Conservation (phyloP, 768 basidiomycete genomes). For the Tulasnella sp. region DNA sequence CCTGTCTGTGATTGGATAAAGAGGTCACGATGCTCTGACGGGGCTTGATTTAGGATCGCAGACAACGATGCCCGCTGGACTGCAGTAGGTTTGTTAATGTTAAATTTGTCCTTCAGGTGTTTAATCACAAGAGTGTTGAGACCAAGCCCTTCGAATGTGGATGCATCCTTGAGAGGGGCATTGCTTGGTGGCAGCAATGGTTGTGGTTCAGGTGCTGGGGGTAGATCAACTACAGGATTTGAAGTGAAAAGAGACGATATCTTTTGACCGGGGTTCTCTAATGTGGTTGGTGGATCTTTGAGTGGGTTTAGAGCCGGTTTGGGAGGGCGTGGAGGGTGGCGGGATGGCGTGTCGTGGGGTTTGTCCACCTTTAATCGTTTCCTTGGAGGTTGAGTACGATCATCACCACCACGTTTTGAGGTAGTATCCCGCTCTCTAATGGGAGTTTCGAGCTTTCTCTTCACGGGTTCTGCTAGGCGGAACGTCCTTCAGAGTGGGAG, state of each 20-base stretch:
- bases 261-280: constrained; percentile 28
- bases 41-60: constrained; percentile 36
- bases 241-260: constrained; percentile 85
- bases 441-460: not conserved
- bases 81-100: constrained; percentile 72
- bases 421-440: constrained; percentile 7
- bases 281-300: constrained; percentile 13
- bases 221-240: constrained; percentile 55
- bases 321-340: constrained; percentile 6
- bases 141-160: constrained; percentile 71
- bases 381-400: not conserved
- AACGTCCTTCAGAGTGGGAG: not conserved
- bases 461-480: constrained; percentile 37
- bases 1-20: constrained; percentile 97
- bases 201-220: constrained; percentile 24
- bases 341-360: not conserved
- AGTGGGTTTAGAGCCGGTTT: not conserved
- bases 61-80: constrained; percentile 68
- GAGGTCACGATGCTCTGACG: constrained; percentile 43
- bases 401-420: not conserved
- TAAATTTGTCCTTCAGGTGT: constrained; percentile 70
- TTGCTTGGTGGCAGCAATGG: constrained; percentile 77
- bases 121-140: constrained; percentile 66
- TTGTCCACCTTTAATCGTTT: constrained; percentile 4
- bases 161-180: constrained; percentile 63